Conservation (phyloP, 2,329 filamentous ascomycete genomes). For the Hymenoscyphus repandus region DNA sequence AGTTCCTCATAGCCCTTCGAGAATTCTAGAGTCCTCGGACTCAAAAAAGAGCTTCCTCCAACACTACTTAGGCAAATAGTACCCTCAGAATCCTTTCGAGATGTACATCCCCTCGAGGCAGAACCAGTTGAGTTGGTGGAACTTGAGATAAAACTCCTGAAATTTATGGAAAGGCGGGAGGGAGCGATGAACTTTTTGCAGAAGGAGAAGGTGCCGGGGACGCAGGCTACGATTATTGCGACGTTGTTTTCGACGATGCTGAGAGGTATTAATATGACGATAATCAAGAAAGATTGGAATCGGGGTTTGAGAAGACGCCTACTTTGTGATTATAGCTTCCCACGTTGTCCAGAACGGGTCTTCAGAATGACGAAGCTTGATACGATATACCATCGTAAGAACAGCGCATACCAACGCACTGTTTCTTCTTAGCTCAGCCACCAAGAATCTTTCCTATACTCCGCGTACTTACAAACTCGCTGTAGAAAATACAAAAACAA, state of each 20-base stretch:
- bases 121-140: background rate
- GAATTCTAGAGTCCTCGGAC: background rate
- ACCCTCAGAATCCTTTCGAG: background rate
- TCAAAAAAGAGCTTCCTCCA: background rate
- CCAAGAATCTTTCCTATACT: background rate
- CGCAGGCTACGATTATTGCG: slow-evolving; percentile 9
- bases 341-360: slow-evolving; percentile 1
- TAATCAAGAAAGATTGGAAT: no score
- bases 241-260: slow-evolving; percentile 10
- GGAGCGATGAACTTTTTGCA: slow-evolving; percentile 3
- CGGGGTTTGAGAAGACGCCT: background rate
- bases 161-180: background rate
- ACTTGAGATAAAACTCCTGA: background rate
- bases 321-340: slow-evolving; percentile 4
- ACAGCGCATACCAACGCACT: slow-evolving; percentile 5
- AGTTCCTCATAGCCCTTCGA: no score
- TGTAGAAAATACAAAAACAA: slow-evolving; percentile 36
- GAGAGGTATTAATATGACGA: background rate
- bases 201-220: slow-evolving; percentile 6
- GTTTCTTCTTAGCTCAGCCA: background rate
- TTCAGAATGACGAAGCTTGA: background rate
- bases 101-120: no score
- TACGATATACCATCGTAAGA: slow-evolving; percentile 2
- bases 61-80: background rate
- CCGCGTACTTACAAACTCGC: slow-evolving; percentile 31